Conservation (phyloP, 352 stramenopile species). For the Globisporangium uncinulatum region DNA sequence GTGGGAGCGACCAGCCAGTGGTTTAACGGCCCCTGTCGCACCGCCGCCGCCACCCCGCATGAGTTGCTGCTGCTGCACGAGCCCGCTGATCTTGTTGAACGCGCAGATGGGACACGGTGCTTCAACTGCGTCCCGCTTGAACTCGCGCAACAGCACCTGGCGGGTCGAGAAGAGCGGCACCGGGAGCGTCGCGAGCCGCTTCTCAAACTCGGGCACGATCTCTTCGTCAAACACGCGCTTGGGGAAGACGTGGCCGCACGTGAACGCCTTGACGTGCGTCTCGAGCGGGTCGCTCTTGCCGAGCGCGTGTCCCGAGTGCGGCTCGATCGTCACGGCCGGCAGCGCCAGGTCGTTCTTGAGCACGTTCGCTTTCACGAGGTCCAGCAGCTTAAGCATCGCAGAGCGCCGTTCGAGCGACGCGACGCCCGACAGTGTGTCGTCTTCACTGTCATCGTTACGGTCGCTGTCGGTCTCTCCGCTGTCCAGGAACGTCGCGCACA, state of each 20-base stretch:
- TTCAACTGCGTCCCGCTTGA: slow-evolving; percentile 49
- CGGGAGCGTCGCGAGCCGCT: slow-evolving; percentile 61
- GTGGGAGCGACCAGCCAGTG: neutral
- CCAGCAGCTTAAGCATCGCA: slow-evolving; percentile 33
- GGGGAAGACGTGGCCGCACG: slow-evolving; percentile 76
- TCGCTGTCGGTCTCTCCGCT: slow-evolving; percentile 12
- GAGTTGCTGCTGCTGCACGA: slow-evolving; percentile 27
- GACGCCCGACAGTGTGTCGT: too few species aligned
- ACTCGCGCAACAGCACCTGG: slow-evolving; percentile 61
- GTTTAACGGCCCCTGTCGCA: neutral
- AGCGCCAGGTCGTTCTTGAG: slow-evolving; percentile 64
- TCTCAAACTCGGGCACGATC: slow-evolving; percentile 75
- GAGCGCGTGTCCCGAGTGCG: slow-evolving; percentile 58
- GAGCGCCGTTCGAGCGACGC: slow-evolving; percentile 1
- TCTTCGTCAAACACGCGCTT: slow-evolving; percentile 86
- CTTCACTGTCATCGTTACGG: neutral
- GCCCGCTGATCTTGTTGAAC: slow-evolving; percentile 73
- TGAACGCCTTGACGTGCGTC: slow-evolving; percentile 83
- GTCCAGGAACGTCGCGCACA: slow-evolving; percentile 60
- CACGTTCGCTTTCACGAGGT: slow-evolving; percentile 74
- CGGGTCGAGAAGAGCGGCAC: slow-evolving; percentile 59
- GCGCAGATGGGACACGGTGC: slow-evolving; percentile 76
- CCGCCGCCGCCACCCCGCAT: neutral
- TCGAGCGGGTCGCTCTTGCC: slow-evolving; percentile 82
- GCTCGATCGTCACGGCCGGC: slow-evolving; percentile 39